These are phyloP conservation scores for Oehlia diaphana DNA, from an alignment of 192 early-diverging fungal genomes.

Conservation along the genomic window DNA sequence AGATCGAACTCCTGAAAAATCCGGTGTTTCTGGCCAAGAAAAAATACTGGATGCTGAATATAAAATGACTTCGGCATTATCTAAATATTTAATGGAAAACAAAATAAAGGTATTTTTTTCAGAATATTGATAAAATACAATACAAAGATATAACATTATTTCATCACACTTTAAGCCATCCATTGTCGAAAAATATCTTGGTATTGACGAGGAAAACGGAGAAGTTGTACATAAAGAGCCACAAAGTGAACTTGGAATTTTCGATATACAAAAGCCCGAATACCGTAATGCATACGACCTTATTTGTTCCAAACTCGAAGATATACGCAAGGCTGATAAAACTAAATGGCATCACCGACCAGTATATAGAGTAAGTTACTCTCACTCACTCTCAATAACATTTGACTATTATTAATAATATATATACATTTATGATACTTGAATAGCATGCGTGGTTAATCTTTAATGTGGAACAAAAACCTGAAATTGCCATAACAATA, in stretches of 20 bases:
- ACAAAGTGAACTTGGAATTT: neutral
- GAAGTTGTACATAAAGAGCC: conserved; percentile 12
- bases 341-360: conserved; percentile 73
- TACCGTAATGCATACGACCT: conserved; percentile 46
- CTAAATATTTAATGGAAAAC: conserved; percentile 50
- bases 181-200: conserved; percentile 29
- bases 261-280: conserved; percentile 25
- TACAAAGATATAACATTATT: neutral
- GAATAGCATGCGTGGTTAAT: conserved; percentile 64
- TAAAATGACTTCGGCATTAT: conserved; percentile 56
- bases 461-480: conserved; percentile 55
- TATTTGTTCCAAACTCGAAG: conserved; percentile 35
- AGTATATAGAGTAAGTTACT: conserved; percentile 55
- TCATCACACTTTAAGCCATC: conserved; percentile 15
- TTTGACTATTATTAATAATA: neutral
- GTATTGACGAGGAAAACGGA: conserved; percentile 13
- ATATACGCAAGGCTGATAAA: conserved; percentile 62
- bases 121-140: no score
- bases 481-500: conserved; percentile 58
- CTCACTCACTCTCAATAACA: neutral
- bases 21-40: conserved; percentile 52
- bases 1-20: conserved; percentile 33
- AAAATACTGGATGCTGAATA: conserved; percentile 62
- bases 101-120: conserved; percentile 46
- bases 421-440: neutral